These are phyloP conservation scores for Zygotorulaspora sp. DNA, from an alignment of 805 yeast genomes.

Conservation along the genomic window DNA sequence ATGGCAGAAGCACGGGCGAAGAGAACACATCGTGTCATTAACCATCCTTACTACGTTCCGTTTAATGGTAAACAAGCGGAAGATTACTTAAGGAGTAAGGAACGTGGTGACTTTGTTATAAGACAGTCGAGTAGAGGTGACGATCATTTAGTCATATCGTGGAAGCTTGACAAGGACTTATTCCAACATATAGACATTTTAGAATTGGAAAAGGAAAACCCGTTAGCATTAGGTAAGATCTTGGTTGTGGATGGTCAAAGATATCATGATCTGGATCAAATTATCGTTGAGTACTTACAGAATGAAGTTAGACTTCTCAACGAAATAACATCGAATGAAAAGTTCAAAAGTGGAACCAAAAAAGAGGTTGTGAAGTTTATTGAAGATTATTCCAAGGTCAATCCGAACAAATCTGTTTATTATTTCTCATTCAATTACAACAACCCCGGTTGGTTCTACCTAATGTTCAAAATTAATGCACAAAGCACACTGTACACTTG, in stretches of 20 bases:
- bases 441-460: slow-evolving; percentile 88
- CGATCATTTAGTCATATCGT: slow-evolving; percentile 85
- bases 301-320: slow-evolving; percentile 78
- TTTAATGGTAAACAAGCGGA: slow-evolving; percentile 87
- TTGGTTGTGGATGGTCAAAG: slow-evolving; percentile 62
- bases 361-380: slow-evolving; percentile 82
- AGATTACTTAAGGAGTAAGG: slow-evolving; percentile 80
- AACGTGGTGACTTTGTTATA: slow-evolving; percentile 87
- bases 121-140: slow-evolving; percentile 91
- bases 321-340: slow-evolving; percentile 80
- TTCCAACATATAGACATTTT: slow-evolving; percentile 88
- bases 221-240: slow-evolving; percentile 52
- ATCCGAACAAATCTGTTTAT: slow-evolving; percentile 84
- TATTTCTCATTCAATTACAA: slow-evolving; percentile 87
- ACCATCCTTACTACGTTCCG: slow-evolving; percentile 86
- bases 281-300: slow-evolving; percentile 81
- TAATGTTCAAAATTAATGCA: slow-evolving; percentile 79
- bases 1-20: slow-evolving; percentile 63
- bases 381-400: slow-evolving; percentile 83
- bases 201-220: slow-evolving; percentile 66
- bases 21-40: slow-evolving; percentile 65
- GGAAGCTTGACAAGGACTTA: slow-evolving; percentile 89
- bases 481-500: slow-evolving; percentile 68
- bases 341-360: slow-evolving; percentile 73
- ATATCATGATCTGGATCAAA: slow-evolving; percentile 88